phyloP scores from a whole-genome alignment of 179 eudicot genomes.

The Spergularia azorica region DNA sequence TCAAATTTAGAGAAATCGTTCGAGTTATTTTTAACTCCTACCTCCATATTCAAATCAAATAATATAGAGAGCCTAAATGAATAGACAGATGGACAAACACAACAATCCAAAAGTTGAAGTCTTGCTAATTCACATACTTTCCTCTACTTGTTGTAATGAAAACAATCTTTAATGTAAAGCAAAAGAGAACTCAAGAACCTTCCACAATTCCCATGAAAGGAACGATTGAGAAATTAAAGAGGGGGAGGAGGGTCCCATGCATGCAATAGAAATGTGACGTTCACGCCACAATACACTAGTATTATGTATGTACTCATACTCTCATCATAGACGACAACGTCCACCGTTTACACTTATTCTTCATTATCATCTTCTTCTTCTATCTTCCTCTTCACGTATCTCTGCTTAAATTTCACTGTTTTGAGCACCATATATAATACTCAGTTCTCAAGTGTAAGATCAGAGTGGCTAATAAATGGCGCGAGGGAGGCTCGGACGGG shows the following conservation, averaged over 20 bases:
- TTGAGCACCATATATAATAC: too few species aligned
- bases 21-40: too few species aligned
- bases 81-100: too few species aligned
- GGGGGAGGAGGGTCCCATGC: background rate
- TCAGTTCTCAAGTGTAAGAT: too few species aligned
- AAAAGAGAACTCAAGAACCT: constrained; percentile 26
- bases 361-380: background rate
- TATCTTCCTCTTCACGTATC: background rate
- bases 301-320: too few species aligned
- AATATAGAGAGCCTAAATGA: too few species aligned
- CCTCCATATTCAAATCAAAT: too few species aligned
- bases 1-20: too few species aligned
- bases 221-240: background rate
- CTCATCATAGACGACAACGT: background rate
- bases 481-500: constrained; percentile 52
- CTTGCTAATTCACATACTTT: too few species aligned
- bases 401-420: too few species aligned
- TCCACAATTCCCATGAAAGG: constrained; percentile 10
- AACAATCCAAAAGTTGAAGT: too few species aligned
- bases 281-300: background rate
- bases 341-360: constrained; percentile 11
- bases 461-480: constrained; percentile 26
- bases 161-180: constrained; percentile 12
- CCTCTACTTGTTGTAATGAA: too few species aligned
- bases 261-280: background rate